Evolutionary conservation across 139 green algal species (phyloP).

Genomic region (Limnomonas spitsbergensis): DNA sequence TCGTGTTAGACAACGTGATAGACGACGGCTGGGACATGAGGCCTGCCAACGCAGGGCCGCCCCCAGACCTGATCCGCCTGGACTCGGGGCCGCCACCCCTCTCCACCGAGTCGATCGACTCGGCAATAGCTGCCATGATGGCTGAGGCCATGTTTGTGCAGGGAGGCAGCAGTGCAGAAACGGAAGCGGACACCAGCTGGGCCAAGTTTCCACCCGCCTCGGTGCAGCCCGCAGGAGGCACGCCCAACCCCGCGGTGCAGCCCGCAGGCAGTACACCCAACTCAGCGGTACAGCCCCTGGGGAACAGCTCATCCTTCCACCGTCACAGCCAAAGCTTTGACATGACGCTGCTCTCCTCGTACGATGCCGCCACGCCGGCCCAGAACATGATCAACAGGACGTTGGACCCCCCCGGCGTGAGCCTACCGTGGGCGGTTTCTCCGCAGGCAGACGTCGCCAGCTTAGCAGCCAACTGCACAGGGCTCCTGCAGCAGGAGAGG

Average conservation of each 20-base stretch:
- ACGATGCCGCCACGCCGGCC: not conserved
- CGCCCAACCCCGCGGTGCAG: too few species aligned
- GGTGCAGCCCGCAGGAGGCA: too few species aligned
- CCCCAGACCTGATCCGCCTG: slow-evolving; percentile 29
- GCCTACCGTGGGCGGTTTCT: not conserved
- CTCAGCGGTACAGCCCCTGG: too few species aligned
- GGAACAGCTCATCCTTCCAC: not conserved
- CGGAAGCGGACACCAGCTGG: not conserved
- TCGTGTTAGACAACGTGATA: not conserved
- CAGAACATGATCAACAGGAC: too few species aligned
- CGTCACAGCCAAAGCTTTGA: slow-evolving; percentile 10
- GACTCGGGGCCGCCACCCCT: slow-evolving; percentile 32
- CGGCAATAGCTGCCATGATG: not conserved
- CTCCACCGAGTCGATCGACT: not conserved
- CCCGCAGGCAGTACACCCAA: too few species aligned
- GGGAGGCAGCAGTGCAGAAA: not conserved
- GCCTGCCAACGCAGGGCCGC: not conserved
- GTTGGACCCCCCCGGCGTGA: too few species aligned
- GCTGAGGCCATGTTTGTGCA: not conserved
- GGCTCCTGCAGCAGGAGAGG: too few species aligned
- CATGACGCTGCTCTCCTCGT: not conserved
- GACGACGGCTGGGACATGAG: not conserved
- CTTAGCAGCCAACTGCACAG: too few species aligned
- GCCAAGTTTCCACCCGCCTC: slow-evolving; percentile 4
- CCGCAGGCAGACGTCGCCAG: too few species aligned